These are phyloP conservation scores for Cyamopsis tetragonoloba DNA, from an alignment of 306 rosid species.

Conservation along the genomic window DNA sequence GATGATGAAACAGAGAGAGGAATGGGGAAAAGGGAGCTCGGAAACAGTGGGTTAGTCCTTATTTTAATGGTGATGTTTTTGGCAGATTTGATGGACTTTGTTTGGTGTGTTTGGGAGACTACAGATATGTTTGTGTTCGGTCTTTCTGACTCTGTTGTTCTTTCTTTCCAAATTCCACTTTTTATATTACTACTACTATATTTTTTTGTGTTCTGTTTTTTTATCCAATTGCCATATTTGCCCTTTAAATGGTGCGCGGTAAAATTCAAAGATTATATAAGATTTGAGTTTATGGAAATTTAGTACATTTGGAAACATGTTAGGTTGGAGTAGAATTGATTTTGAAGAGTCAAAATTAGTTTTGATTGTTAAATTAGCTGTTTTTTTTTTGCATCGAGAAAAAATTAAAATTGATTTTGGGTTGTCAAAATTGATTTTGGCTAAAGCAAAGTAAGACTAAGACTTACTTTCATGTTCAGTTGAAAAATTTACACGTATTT, in stretches of 20 bases:
- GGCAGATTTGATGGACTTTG: constrained; percentile 35
- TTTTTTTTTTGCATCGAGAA: too few species aligned
- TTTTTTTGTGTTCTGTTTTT: constrained; percentile 10
- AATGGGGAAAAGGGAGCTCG: neutral
- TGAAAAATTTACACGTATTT: too few species aligned
- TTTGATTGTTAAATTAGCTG: too few species aligned
- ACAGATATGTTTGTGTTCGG: neutral
- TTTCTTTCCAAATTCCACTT: too few species aligned
- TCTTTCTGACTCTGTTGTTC: constrained; percentile 9
- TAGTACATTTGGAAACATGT: too few species aligned
- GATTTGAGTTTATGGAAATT: too few species aligned
- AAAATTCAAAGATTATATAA: constrained; percentile 18
- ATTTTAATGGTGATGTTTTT: constrained; percentile 15
- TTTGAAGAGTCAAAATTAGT: too few species aligned
- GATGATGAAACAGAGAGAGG: constrained; percentile 34
- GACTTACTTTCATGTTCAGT: too few species aligned
- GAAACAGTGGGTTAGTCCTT: neutral
- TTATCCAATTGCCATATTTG: neutral
- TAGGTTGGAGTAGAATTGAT: too few species aligned
- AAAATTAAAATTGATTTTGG: too few species aligned
- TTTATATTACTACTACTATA: constrained; percentile 4
- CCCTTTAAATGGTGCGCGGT: constrained; percentile 29
- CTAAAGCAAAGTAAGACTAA: too few species aligned
- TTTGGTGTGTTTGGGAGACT: constrained; percentile 13
- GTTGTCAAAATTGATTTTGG: too few species aligned